Base-by-base conservation (phyloP, 331 rosid species). In the Ulmus americana region DNA sequence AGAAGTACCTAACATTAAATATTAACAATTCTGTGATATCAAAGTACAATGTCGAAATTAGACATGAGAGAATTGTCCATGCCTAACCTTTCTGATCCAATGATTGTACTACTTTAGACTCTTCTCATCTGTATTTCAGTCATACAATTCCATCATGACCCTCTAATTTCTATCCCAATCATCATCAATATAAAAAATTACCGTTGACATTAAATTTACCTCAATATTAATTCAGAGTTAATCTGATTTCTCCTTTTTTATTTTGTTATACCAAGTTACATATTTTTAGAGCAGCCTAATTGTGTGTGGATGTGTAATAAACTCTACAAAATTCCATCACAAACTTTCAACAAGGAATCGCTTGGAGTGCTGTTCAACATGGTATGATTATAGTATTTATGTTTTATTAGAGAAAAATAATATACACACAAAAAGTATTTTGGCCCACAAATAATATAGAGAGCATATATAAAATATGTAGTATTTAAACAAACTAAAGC, bases 301-400 rank as follows among this genome's bases (percentile, higher is more conserved):
- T 94, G 96, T 71, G 92, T 73, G 42, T 97, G 96, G 47, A 84
- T 94, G 92, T 94, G 96, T 64, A 72, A 59, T 49, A 90, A 90
- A 76, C 88, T 90, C 42, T 94, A 96, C 70, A 94, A 90, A 71
- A 73, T 85, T 71, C 99, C 99, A 70, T 70, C 87, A 72, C 99
- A 90, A 61, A 59, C 79, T 9, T 90, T 87, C 72, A 75, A 90
- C 52, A 87, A 90, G 81, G 84, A 84, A 64, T 69, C 96, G 45
- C 55, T 87, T 13, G 95, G 97, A 54, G 47, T 84, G 84, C 79
- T 96, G 5, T 66, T 94, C 66, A 84, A 75, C 86, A 90, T 90
- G 97, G 88, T 84, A 39, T 96, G 96, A 40, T 95, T 94, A 84
- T 18, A 80, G 97, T 76, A 11, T 43, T 15, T 0, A 56, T 13